Evolutionary conservation across 495 filamentous ascomycete genomes (phyloP).

Genomic region (Gamarada debralockiae): DNA sequence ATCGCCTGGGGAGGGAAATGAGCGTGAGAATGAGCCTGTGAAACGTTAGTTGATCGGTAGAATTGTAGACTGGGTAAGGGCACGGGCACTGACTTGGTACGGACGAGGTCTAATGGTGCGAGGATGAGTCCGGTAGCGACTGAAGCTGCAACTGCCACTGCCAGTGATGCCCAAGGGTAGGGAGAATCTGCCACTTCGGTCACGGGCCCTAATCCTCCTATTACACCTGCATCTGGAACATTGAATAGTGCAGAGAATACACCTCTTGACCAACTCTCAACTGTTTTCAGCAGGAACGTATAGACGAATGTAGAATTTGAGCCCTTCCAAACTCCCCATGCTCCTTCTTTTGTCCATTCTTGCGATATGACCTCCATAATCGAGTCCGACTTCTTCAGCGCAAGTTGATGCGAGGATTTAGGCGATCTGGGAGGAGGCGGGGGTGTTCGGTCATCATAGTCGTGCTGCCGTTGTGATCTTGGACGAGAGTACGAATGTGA

Average conservation of each 20-base stretch:
- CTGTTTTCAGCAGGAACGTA: constrained; percentile 73
- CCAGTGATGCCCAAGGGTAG: constrained; percentile 67
- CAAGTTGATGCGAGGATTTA: constrained; percentile 54
- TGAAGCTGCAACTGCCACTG: constrained; percentile 78
- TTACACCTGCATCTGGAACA: constrained; percentile 70
- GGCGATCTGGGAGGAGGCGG: constrained; percentile 23
- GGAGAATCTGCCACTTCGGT: constrained; percentile 54
- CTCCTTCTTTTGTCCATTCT: constrained; percentile 85
- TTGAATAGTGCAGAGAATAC: constrained; percentile 79
- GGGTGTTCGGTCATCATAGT: constrained; percentile 41
- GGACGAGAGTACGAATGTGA: constrained; percentile 45
- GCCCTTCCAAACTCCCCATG: constrained; percentile 92
- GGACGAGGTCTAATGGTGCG: constrained; percentile 81
- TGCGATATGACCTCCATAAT: constrained; percentile 75
- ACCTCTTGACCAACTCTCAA: constrained; percentile 82
- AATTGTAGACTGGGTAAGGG: too few relatives aligned
- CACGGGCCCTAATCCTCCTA: constrained; percentile 20
- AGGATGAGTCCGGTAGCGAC: constrained; percentile 76
- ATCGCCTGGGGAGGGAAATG: constrained; percentile 65
- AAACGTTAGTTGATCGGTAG: too few relatives aligned
- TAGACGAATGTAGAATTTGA: constrained; percentile 90
- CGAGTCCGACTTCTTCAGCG: constrained; percentile 64
- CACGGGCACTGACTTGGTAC: constrained; percentile 69
- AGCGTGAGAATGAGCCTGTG: constrained; percentile 75
- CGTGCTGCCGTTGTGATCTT: constrained; percentile 38